Percentiles rank a stretch among this genome's conserved stretches.
Evolutionary conservation across 768 basidiomycete genomes (phyloP).

Genomic region (Kwoniella mangroviensis): DNA sequence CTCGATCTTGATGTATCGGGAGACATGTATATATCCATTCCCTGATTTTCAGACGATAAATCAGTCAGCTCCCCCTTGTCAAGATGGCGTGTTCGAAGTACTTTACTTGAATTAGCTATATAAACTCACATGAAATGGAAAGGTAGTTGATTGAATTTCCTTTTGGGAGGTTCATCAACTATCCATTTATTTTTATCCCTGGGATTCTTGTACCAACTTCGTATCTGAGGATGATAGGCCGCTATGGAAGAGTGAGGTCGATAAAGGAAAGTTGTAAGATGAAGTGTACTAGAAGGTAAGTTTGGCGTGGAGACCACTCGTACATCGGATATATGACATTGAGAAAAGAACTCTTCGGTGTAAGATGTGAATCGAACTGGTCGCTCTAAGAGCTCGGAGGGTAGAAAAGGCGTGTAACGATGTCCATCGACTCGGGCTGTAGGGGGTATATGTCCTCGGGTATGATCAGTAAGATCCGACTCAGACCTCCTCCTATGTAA

Average conservation of each 20-base stretch:
- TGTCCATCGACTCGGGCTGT: too few species aligned
- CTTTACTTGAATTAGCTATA: neutral
- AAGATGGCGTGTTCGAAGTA: neutral
- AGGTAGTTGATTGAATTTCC: neutral
- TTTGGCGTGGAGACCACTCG: neutral
- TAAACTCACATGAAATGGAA: neutral
- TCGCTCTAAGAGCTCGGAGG: neutral
- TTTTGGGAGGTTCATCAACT: neutral
- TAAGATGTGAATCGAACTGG: neutral
- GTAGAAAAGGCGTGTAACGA: neutral
- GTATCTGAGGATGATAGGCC: neutral
- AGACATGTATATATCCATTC: neutral
- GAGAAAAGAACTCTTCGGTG: neutral
- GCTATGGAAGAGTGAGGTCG: neutral
- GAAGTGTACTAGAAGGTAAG: neutral
- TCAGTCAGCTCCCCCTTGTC: neutral
- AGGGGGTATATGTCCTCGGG: too few species aligned
- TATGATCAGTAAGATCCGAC: too few species aligned
- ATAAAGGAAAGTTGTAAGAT: neutral
- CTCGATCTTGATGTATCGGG: neutral
- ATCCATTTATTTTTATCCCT: neutral
- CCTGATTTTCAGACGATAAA: neutral
- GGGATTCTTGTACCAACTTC: neutral
- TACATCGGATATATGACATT: neutral
- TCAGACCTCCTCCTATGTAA: too few species aligned